Conservation (phyloP, 345 rosid genomes). For the Aquilaria malaccensis region DNA sequence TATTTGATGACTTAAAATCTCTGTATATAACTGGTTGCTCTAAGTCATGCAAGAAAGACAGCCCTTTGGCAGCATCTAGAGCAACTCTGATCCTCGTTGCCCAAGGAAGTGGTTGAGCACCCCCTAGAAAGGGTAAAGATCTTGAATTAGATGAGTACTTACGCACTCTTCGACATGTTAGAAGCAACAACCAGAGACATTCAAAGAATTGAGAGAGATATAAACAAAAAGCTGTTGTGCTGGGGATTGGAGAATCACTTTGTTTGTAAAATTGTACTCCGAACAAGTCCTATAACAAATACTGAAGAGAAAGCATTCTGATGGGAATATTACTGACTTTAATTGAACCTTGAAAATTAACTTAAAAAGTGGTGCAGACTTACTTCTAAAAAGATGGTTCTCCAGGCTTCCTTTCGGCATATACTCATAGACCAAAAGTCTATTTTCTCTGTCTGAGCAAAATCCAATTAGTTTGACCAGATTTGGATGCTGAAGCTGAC, state of each 20-base stretch:
- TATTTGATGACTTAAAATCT: constrained; percentile 79
- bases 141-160: too few relatives aligned
- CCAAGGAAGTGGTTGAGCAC: constrained; percentile 61
- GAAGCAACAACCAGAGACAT: too few relatives aligned
- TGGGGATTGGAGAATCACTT: too few relatives aligned
- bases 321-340: too few relatives aligned
- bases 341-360: too few relatives aligned
- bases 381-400: constrained; percentile 67
- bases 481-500: constrained; percentile 74
- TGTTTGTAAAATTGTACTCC: too few relatives aligned
- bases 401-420: constrained; percentile 23
- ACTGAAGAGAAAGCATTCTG: too few relatives aligned
- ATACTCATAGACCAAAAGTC: constrained; percentile 78
- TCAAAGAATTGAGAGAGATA: too few relatives aligned
- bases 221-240: too few relatives aligned
- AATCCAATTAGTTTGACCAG: constrained; percentile 73
- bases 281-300: too few relatives aligned
- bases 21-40: constrained; percentile 67
- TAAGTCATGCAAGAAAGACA: constrained; percentile 65
- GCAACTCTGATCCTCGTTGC: constrained; percentile 56
- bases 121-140: constrained; percentile 26
- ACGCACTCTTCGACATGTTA: too few relatives aligned
- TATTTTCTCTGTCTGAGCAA: constrained; percentile 52
- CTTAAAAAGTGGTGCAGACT: constrained; percentile 10
- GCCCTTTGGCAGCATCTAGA: constrained; percentile 66